Percentiles rank a stretch among this genome's conserved stretches.
phyloP scores from a whole-genome alignment of 495 filamentous ascomycete genomes.

The Aspergillus bridgeri region DNA sequence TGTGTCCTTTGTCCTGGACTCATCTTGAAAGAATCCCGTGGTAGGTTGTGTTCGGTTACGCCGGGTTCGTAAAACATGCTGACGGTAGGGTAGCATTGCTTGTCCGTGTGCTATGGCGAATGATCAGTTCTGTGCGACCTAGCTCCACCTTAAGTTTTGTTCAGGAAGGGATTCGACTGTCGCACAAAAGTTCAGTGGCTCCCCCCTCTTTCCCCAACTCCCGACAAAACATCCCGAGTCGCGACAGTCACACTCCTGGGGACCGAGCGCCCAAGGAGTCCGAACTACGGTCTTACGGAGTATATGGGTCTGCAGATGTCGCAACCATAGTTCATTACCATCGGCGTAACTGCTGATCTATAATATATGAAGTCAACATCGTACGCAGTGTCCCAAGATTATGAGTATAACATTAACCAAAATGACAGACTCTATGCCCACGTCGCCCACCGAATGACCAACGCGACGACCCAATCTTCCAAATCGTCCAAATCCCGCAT shows the following conservation, averaged over 20 bases:
- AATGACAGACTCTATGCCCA: too few relatives aligned
- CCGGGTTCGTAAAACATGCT: conserved; percentile 37
- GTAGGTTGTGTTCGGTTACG: conserved; percentile 33
- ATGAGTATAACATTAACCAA: too few relatives aligned
- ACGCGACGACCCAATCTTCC: too few relatives aligned
- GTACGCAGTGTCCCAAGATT: too few relatives aligned
- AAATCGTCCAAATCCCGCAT: too few relatives aligned
- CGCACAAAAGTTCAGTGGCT: too few relatives aligned
- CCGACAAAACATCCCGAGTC: not conserved
- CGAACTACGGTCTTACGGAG: not conserved
- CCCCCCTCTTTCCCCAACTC: not conserved
- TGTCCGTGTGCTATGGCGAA: not conserved
- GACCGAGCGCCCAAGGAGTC: not conserved
- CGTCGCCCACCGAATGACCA: too few relatives aligned
- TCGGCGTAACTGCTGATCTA: too few relatives aligned
- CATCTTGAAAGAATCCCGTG: conserved; percentile 44
- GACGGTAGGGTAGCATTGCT: not conserved
- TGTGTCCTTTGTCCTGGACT: not conserved
- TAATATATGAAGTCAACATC: too few relatives aligned
- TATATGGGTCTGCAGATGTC: too few relatives aligned
- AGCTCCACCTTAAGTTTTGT: not conserved
- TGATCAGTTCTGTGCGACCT: not conserved
- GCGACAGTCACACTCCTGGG: not conserved
- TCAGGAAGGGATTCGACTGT: not conserved
- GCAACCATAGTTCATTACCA: too few relatives aligned